Evolutionary conservation across 257 asterid species (phyloP).

Genomic region (Penstemon newberryi): DNA sequence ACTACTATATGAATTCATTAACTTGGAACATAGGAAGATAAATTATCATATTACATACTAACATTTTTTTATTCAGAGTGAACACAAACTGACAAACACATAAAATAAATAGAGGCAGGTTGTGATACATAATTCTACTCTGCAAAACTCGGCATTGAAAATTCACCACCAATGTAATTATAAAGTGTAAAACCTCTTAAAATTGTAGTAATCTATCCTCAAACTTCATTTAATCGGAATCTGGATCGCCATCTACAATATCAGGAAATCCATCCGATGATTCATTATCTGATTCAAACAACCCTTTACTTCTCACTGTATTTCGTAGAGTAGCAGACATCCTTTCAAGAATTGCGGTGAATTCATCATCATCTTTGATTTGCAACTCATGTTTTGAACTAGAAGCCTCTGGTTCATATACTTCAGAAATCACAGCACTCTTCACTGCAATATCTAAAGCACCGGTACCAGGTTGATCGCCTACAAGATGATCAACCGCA

Average conservation of each 20-base stretch:
- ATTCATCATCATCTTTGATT: constrained; percentile 29
- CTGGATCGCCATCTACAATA: constrained; percentile 77
- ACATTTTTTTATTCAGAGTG: no score
- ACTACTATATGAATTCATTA: no score
- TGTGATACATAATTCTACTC: no score
- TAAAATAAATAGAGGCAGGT: no score
- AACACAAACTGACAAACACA: no score
- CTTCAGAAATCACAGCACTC: constrained; percentile 24
- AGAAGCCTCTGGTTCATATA: constrained; percentile 17
- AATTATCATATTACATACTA: no score
- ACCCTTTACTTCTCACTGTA: constrained; percentile 31
- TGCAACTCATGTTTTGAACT: constrained; percentile 28
- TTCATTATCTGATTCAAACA: constrained; percentile 42
- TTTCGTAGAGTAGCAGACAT: constrained; percentile 32
- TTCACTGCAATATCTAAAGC: constrained; percentile 20
- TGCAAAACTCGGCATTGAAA: no score
- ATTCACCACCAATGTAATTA: no score
- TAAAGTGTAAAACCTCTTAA: no score
- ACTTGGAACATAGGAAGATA: no score
- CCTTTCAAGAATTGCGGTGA: constrained; percentile 24
- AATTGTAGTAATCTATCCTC: neutral
- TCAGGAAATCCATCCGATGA: constrained; percentile 56
- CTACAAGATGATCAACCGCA: constrained; percentile 7
- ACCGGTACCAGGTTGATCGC: constrained; percentile 5
- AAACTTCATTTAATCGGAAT: constrained; percentile 47